Evolutionary conservation across 345 rosid genomes (phyloP).

Genomic region (Alliaria petiolata): DNA sequence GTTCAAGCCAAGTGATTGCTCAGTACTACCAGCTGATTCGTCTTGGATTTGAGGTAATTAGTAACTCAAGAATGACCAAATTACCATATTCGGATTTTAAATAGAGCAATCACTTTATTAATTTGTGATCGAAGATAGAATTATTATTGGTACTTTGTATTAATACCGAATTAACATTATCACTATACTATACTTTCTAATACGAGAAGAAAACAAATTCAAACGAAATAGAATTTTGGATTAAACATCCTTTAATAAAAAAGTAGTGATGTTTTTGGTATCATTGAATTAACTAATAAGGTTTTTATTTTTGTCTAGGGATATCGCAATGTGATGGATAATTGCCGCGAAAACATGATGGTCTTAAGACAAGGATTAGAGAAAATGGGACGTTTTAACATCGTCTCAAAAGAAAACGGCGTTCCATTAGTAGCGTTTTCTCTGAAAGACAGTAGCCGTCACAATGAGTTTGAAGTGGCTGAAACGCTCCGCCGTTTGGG

Average conservation of each 20-base stretch:
- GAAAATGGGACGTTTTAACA: conserved; percentile 56
- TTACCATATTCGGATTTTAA: too few relatives aligned
- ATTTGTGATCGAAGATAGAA: too few relatives aligned
- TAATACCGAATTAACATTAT: too few relatives aligned
- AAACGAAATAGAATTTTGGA: too few relatives aligned
- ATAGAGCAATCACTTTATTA: too few relatives aligned
- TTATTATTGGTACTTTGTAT: too few relatives aligned
- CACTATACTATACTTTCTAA: too few relatives aligned
- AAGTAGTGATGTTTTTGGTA: too few relatives aligned
- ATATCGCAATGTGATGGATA: conserved; percentile 54
- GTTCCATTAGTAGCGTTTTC: conserved; percentile 83
- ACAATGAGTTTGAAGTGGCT: conserved; percentile 53
- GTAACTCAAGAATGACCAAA: too few relatives aligned
- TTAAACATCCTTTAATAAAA: too few relatives aligned
- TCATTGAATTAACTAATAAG: neutral
- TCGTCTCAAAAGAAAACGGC: conserved; percentile 62
- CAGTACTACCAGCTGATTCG: conserved; percentile 65
- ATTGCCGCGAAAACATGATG: conserved; percentile 55
- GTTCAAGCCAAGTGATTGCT: conserved; percentile 34
- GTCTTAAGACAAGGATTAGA: conserved; percentile 66
- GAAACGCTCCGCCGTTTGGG: conserved; percentile 46
- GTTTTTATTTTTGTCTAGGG: conserved; percentile 15
- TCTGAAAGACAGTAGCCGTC: conserved; percentile 50
- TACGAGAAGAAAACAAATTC: too few relatives aligned
- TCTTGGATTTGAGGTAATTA: conserved; percentile 30